These are phyloP conservation scores for Candida gigantensis DNA, from an alignment of 1,139 yeast genomes.

Conservation along the genomic window DNA sequence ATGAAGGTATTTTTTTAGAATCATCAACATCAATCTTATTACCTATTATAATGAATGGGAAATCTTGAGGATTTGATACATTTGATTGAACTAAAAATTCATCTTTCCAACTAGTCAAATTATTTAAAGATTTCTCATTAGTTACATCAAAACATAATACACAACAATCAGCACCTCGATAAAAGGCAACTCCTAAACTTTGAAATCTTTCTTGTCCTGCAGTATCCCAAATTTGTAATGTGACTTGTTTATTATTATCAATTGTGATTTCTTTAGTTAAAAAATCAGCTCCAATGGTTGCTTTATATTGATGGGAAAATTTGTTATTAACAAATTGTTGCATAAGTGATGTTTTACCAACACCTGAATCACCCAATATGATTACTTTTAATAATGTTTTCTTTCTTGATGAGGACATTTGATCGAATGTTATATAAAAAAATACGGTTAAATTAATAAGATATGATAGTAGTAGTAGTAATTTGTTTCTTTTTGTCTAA, in stretches of 20 bases:
- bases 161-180: slow-evolving; percentile 98
- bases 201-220: slow-evolving; percentile 99
- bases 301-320: slow-evolving; percentile 94
- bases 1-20: slow-evolving; percentile 75
- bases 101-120: slow-evolving; percentile 89
- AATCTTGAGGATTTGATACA: slow-evolving; percentile 89
- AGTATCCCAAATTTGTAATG: slow-evolving; percentile 96
- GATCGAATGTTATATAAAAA: neutral
- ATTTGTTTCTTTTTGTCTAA: too few relatives aligned
- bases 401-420: slow-evolving; percentile 74
- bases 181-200: slow-evolving; percentile 94
- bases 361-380: slow-evolving; percentile 95
- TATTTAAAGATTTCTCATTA: slow-evolving; percentile 88
- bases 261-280: slow-evolving; percentile 85
- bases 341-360: slow-evolving; percentile 94
- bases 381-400: slow-evolving; percentile 92
- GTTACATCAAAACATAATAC: slow-evolving; percentile 94
- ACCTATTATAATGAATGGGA: slow-evolving; percentile 93
- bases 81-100: slow-evolving; percentile 93
- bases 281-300: slow-evolving; percentile 97
- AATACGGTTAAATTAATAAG: neutral
- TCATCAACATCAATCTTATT: slow-evolving; percentile 96
- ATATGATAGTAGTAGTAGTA: too few relatives aligned
- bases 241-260: slow-evolving; percentile 73
- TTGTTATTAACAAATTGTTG: slow-evolving; percentile 95